Percentiles rank a stretch among this genome's conserved stretches.
phyloP scores from a whole-genome alignment of 2,329 filamentous ascomycete species.

The Penicillium janthinellum region DNA sequence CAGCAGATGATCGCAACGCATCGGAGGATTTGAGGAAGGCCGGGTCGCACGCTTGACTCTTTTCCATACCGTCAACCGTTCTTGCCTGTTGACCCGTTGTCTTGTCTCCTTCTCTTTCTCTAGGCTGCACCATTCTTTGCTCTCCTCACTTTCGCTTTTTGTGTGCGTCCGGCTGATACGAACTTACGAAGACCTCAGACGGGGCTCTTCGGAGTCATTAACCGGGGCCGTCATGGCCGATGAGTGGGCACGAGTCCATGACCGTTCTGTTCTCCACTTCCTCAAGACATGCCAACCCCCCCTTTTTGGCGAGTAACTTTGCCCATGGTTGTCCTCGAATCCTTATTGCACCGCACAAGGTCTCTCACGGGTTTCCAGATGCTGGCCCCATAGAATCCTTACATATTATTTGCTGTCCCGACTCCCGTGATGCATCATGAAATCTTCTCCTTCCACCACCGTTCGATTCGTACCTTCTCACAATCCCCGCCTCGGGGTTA shows the following conservation, averaged over 20 bases:
- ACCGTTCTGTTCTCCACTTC: neutral
- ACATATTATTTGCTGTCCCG: neutral
- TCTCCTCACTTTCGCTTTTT: neutral
- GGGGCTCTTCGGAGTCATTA: slow-evolving; percentile 11
- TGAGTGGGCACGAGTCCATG: neutral
- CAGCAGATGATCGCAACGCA: slow-evolving; percentile 2
- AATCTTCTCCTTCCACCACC: no score
- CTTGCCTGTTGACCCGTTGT: neutral
- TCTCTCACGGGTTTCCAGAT: neutral
- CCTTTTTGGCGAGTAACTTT: neutral
- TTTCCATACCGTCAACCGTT: neutral
- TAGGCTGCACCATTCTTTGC: slow-evolving; percentile 13
- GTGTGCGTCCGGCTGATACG: neutral
- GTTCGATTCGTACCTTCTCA: neutral
- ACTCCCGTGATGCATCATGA: neutral
- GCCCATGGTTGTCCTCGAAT: no score
- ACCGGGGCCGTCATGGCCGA: slow-evolving; percentile 7
- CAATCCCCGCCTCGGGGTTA: slow-evolving; percentile 4
- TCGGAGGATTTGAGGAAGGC: slow-evolving; percentile 1
- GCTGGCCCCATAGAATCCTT: neutral
- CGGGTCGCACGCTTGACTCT: neutral
- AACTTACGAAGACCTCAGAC: neutral
- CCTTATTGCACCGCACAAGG: no score
- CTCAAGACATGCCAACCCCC: neutral
- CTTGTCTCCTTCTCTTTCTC: neutral